Evolutionary conservation across 495 filamentous ascomycete genomes (phyloP).

Genomic region (Penicillium bialowiezense): DNA sequence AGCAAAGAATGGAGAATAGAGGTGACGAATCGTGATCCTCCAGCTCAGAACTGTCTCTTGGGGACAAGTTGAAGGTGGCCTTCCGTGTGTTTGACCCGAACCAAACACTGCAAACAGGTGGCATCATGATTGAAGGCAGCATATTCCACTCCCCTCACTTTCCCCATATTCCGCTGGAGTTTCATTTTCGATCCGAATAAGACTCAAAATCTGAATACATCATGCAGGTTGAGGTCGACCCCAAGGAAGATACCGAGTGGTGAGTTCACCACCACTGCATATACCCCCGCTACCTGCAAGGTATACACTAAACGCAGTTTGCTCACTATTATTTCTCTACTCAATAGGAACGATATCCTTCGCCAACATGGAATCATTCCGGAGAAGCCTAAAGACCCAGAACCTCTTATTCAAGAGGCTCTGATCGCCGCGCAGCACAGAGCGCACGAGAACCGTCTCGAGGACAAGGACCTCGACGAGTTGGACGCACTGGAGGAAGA

Average conservation of each 20-base stretch:
- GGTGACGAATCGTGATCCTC: constrained; percentile 19
- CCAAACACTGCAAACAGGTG: constrained; percentile 49
- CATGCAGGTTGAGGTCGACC: constrained; percentile 90
- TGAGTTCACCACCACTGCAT: constrained; percentile 33
- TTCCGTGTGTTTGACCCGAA: constrained; percentile 41
- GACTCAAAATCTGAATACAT: constrained; percentile 16
- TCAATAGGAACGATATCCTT: constrained; percentile 92
- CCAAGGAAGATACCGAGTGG: constrained; percentile 98
- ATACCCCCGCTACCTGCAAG: constrained; percentile 9
- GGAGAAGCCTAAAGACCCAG: constrained; percentile 91
- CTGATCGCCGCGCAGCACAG: constrained; percentile 73
- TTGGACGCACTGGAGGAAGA: constrained; percentile 93
- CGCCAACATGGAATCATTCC: constrained; percentile 94
- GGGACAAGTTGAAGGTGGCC: constrained; percentile 49
- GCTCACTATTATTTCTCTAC: constrained; percentile 5
- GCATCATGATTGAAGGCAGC: constrained; percentile 24
- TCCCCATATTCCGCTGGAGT: constrained; percentile 1
- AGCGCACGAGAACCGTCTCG: constrained; percentile 85
- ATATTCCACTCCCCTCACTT: constrained; percentile 10
- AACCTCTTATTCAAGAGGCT: constrained; percentile 94
- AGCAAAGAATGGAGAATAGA: constrained; percentile 7
- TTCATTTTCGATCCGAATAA: constrained; percentile 1
- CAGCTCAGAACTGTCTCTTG: constrained; percentile 28
- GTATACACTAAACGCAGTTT: constrained; percentile 6
- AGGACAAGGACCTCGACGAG: constrained; percentile 91